These are phyloP conservation scores for Bruguiera parviflora DNA, from an alignment of 345 rosid species.

Conservation along the genomic window DNA sequence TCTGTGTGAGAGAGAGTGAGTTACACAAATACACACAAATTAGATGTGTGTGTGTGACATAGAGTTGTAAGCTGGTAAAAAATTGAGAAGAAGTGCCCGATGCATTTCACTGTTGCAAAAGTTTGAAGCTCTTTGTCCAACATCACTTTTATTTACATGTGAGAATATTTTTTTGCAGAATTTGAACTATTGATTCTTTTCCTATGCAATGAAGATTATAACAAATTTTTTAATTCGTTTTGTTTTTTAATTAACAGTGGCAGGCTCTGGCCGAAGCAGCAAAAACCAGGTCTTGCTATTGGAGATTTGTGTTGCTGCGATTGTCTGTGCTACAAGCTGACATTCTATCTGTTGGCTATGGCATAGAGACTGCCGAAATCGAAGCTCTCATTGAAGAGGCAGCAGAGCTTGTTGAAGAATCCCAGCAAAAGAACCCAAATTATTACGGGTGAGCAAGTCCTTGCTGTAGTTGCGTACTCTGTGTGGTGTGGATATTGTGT, in stretches of 20 bases:
- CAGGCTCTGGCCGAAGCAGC: conserved; percentile 78
- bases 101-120: no score
- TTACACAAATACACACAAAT: no score
- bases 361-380: conserved; percentile 68
- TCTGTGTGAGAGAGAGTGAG: no score
- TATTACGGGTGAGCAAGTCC: conserved; percentile 63
- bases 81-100: no score
- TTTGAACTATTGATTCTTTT: no score
- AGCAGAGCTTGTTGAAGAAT: conserved; percentile 87
- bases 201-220: no score
- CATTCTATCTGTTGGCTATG: conserved; percentile 45
- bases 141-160: no score
- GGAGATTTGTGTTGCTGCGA: conserved; percentile 89
- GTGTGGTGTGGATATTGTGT: neutral
- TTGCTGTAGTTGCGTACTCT: neutral
- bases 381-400: conserved; percentile 90
- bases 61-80: no score
- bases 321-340: conserved; percentile 68
- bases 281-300: conserved; percentile 63
- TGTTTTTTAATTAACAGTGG: conserved; percentile 56
- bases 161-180: no score
- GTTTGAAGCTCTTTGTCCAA: no score
- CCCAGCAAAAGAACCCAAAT: conserved; percentile 67
- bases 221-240: conserved; percentile 9
- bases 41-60: no score